phyloP scores from a whole-genome alignment of 345 rosid genomes.

The Eucalyptus tenuipes region DNA sequence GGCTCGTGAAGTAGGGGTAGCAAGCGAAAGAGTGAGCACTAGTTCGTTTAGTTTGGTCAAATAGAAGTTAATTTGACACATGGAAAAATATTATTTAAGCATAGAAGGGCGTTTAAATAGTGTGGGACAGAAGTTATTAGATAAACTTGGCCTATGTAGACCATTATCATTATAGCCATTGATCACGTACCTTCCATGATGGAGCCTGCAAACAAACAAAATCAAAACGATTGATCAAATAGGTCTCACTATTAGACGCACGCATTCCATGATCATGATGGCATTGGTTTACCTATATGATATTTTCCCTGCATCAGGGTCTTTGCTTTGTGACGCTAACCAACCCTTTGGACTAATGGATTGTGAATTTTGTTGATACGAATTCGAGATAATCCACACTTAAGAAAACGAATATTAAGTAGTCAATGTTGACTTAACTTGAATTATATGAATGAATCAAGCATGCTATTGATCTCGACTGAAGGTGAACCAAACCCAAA shows the following conservation, averaged over 20 bases:
- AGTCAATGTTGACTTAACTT: background rate
- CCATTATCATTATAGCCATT: background rate
- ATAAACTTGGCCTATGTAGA: background rate
- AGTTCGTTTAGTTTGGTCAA: background rate
- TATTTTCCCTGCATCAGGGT: background rate
- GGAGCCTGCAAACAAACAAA: background rate
- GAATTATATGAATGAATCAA: background rate
- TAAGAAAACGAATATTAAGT: background rate
- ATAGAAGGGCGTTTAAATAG: background rate
- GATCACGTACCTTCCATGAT: background rate
- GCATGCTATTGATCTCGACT: background rate
- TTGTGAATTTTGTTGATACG: background rate
- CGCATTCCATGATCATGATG: background rate
- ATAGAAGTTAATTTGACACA: background rate
- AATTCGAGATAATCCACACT: background rate
- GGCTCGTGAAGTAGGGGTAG: background rate
- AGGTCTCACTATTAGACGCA: background rate
- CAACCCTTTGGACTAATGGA: background rate
- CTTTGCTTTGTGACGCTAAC: background rate
- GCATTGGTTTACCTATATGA: background rate
- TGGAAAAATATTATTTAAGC: background rate
- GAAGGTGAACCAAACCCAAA: background rate
- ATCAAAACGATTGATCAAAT: background rate
- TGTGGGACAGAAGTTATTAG: background rate
- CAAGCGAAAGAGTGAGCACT: background rate